Conservation (phyloP, 768 basidiomycete species). For the Rhodotorula diobovata region DNA sequence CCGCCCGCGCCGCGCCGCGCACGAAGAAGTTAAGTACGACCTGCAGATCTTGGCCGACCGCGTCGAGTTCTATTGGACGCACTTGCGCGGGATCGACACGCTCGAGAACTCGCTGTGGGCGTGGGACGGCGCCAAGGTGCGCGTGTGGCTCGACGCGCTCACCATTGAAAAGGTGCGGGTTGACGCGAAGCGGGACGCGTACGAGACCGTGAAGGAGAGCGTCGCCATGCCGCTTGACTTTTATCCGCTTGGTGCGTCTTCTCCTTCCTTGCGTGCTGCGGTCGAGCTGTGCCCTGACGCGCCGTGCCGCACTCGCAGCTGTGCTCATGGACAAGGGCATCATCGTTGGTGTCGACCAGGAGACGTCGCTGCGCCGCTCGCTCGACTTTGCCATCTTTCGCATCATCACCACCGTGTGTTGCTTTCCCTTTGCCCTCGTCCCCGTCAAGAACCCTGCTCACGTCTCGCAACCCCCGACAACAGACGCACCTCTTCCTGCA, state of each 20-base stretch:
- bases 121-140: slow-evolving; percentile 80
- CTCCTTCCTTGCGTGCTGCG: neutral
- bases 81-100: slow-evolving; percentile 83
- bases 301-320: slow-evolving; percentile 53
- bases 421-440: neutral
- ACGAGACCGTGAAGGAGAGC: slow-evolving; percentile 75
- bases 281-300: neutral
- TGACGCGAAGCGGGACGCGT: slow-evolving; percentile 49
- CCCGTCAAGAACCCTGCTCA: neutral
- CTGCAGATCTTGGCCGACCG: slow-evolving; percentile 93
- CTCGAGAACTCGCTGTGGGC: slow-evolving; percentile 98
- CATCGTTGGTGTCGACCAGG: slow-evolving; percentile 91
- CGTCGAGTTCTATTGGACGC: slow-evolving; percentile 99
- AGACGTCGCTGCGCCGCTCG: slow-evolving; percentile 67
- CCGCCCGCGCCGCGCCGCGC: slow-evolving; percentile 78
- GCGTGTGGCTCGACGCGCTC: slow-evolving; percentile 93
- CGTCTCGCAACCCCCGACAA: neutral
- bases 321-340: slow-evolving; percentile 99
- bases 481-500: slow-evolving; percentile 93
- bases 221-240: slow-evolving; percentile 88
- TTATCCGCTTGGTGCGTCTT: slow-evolving; percentile 75
- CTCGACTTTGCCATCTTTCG: slow-evolving; percentile 87
- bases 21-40: slow-evolving; percentile 90
- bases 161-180: slow-evolving; percentile 67
- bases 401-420: slow-evolving; percentile 73